Evolutionary conservation across 176 grass and related monocot genomes (phyloP).

Genomic region (Carex parvula): DNA sequence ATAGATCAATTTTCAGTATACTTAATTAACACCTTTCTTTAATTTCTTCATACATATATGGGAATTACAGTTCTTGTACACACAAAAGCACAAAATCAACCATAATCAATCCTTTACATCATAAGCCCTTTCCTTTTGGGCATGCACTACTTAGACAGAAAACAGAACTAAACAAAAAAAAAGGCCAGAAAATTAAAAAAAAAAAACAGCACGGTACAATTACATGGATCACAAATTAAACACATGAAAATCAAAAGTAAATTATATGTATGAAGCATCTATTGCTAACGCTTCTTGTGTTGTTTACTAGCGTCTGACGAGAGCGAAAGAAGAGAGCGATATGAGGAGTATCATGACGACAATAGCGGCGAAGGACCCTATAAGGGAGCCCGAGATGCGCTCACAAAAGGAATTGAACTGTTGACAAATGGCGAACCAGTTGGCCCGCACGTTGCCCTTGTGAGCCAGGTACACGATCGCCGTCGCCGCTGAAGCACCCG

Average conservation of each 20-base stretch:
- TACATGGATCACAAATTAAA: neutral
- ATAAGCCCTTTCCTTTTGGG: neutral
- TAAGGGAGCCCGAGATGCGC: slow-evolving; percentile 61
- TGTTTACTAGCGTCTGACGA: slow-evolving; percentile 26
- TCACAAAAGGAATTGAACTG: slow-evolving; percentile 66
- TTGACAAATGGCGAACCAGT: slow-evolving; percentile 65
- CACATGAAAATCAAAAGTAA: neutral
- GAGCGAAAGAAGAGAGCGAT: slow-evolving; percentile 37
- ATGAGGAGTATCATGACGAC: slow-evolving; percentile 41
- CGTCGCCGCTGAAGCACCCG: slow-evolving; percentile 40
- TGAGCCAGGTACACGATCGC: slow-evolving; percentile 59
- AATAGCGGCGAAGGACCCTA: slow-evolving; percentile 49
- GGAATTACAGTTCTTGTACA: neutral
- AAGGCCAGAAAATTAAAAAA: neutral
- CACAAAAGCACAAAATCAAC: neutral
- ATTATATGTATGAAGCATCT: neutral
- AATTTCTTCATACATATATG: neutral
- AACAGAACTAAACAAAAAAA: neutral
- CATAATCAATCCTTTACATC: neutral
- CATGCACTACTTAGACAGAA: neutral
- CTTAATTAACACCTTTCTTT: neutral
- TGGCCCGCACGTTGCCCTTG: slow-evolving; percentile 58
- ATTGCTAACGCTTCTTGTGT: neutral
- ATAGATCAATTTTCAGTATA: neutral
- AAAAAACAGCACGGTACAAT: neutral